A percentile compares a stretch with the other conserved stretches of the same genome.
These are phyloP conservation scores for Angophora floribunda DNA, from an alignment of 345 rosid genomes.

Conservation along the genomic window DNA sequence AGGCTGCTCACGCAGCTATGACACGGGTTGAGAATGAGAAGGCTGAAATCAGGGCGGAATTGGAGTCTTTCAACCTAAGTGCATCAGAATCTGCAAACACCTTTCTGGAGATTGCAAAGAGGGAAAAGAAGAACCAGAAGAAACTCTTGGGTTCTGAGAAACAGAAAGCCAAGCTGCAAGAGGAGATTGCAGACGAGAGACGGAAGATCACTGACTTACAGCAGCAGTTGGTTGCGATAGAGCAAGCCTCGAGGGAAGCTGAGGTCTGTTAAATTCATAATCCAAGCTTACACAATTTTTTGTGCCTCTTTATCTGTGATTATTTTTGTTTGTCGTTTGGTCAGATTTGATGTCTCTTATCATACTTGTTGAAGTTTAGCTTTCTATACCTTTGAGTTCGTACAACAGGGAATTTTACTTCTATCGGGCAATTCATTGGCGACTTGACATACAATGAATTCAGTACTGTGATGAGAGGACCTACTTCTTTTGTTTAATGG, in stretches of 20 bases:
- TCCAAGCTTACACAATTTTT: background rate
- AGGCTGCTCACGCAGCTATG: constrained; percentile 63
- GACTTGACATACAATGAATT: background rate
- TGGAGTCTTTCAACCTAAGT: constrained; percentile 86
- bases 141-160: constrained; percentile 79
- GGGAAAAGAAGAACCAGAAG: constrained; percentile 77
- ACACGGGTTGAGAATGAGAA: constrained; percentile 75
- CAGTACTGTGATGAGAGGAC: background rate
- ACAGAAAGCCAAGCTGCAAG: constrained; percentile 73
- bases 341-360: background rate
- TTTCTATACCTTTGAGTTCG: background rate
- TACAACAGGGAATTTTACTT: background rate
- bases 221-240: constrained; percentile 31
- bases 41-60: constrained; percentile 91
- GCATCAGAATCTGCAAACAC: constrained; percentile 75
- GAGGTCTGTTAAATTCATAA: constrained; percentile 43
- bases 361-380: background rate
- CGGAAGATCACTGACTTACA: constrained; percentile 60
- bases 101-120: constrained; percentile 63
- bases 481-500: background rate
- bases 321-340: background rate
- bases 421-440: background rate
- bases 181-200: constrained; percentile 62
- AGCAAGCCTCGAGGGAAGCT: constrained; percentile 49
- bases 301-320: background rate